phyloP scores from a whole-genome alignment of 2,329 filamentous ascomycete genomes.

The Westerdykella sp. region DNA sequence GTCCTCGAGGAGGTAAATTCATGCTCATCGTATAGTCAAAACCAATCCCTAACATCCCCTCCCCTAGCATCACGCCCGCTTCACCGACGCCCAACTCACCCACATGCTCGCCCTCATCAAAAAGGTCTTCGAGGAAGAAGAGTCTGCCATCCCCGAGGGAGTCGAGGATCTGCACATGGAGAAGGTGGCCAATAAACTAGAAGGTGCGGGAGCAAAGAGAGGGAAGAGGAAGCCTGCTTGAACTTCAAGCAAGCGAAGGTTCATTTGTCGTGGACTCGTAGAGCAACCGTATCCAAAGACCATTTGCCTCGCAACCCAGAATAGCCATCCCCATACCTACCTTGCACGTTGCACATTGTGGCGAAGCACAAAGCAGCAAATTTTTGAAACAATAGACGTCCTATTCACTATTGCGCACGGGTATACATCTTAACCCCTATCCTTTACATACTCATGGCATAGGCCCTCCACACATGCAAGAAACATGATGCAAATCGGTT shows the following conservation, averaged over 20 bases:
- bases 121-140: conserved; percentile 28
- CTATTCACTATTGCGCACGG: too few species aligned
- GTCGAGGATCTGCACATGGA: conserved; percentile 23
- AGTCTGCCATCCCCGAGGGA: conserved; percentile 20
- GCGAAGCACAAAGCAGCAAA: too few species aligned
- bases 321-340: too few species aligned
- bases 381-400: too few species aligned
- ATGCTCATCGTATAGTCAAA: background rate
- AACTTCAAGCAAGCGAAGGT: background rate
- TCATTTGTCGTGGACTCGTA: too few species aligned
- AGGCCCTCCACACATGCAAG: too few species aligned
- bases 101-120: conserved; percentile 24
- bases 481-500: too few species aligned
- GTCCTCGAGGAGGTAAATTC: conserved; percentile 32
- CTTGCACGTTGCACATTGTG: too few species aligned
- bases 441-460: too few species aligned
- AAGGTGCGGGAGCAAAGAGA: conserved; percentile 19
- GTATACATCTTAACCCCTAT: too few species aligned
- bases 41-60: background rate
- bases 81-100: conserved; percentile 23
- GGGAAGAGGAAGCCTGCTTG: conserved; percentile 1
- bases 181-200: conserved; percentile 24
- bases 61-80: conserved; percentile 25
- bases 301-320: too few species aligned
- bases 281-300: too few species aligned